Conservation (phyloP, 192 early-diverging fungal species). For the Backusella liffmaniae region DNA sequence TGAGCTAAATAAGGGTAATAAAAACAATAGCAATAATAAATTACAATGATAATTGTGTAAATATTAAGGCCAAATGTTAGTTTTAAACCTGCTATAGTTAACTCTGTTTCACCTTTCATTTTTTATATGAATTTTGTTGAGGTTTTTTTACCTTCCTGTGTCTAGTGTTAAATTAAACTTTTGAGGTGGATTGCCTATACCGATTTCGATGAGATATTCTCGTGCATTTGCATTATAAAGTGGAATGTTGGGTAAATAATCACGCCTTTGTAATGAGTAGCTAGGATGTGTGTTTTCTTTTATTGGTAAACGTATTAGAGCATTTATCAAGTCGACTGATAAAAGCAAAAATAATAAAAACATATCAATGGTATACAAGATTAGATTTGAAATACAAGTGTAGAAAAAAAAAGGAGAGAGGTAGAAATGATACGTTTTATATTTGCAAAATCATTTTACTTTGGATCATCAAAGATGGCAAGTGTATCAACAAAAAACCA, state of each 20-base stretch:
- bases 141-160: conserved; percentile 49
- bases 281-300: neutral
- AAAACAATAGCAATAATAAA: neutral
- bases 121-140: neutral
- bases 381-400: neutral
- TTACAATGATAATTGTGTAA: neutral
- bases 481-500: conserved; percentile 9
- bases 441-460: neutral
- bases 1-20: conserved; percentile 19
- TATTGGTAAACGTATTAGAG: conserved; percentile 1
- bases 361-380: neutral
- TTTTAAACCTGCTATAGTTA: neutral
- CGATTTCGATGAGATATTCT: conserved; percentile 54
- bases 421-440: neutral
- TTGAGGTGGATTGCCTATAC: conserved; percentile 85
- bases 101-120: neutral
- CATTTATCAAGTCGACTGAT: neutral
- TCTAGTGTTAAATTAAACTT: conserved; percentile 90
- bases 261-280: neutral
- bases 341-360: neutral
- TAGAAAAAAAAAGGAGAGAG: neutral
- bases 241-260: neutral
- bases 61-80: neutral
- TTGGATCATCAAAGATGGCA: neutral
- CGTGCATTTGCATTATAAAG: conserved; percentile 25